A percentile compares a stretch with the other conserved stretches of the same genome.
Conservation (phyloP, 1,139 yeast species). For the Suhomyces maxii region DNA sequence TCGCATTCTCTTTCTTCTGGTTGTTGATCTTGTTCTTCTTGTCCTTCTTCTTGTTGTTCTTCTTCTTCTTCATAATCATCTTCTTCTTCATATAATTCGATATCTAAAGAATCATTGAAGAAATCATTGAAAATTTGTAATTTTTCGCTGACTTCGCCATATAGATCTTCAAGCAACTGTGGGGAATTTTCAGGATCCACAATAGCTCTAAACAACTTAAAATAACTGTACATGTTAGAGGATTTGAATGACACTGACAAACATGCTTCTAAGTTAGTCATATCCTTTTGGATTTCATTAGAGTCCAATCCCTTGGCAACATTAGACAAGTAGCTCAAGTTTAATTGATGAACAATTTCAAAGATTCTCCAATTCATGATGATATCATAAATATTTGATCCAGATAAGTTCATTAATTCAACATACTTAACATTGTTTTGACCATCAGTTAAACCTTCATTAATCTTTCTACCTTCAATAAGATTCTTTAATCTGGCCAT, state of each 20-base stretch:
- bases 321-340: conserved; percentile 28
- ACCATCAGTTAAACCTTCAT: conserved; percentile 26
- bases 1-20: conserved; percentile 8
- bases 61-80: conserved; percentile 35
- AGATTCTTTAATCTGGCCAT: conserved; percentile 32
- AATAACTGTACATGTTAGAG: conserved; percentile 20
- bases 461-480: conserved; percentile 22
- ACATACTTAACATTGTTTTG: conserved; percentile 33
- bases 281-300: conserved; percentile 24
- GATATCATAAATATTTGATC: conserved; percentile 23
- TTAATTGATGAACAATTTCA: conserved; percentile 37
- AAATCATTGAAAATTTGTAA: conserved; percentile 24
- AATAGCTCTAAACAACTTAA: conserved; percentile 31
- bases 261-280: conserved; percentile 20
- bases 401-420: conserved; percentile 24
- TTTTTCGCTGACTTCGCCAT: conserved; percentile 11
- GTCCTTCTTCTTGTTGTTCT: conserved; percentile 22
- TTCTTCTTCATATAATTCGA: conserved; percentile 29
- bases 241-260: conserved; percentile 17
- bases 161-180: conserved; percentile 22
- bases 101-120: conserved; percentile 29
- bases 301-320: conserved; percentile 17
- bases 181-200: conserved; percentile 27
- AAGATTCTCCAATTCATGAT: conserved; percentile 40
- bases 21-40: conserved; percentile 15